Base-by-base conservation (phyloP, 116 monocot genomes). In the Cymodocea nodosa region DNA sequence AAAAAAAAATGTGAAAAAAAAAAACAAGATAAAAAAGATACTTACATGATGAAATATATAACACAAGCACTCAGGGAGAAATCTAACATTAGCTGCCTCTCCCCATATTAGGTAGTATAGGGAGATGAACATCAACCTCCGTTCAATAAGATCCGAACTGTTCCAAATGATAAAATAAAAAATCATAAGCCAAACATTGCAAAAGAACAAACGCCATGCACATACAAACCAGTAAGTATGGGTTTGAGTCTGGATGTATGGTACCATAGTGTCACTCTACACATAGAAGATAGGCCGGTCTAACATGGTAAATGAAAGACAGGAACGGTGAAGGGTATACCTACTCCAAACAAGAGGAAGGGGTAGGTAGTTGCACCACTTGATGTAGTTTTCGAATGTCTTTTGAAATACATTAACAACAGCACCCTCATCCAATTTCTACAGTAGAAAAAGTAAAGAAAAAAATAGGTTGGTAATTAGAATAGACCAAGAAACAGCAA, bases 31-130 rank as follows among this genome's bases (percentile, higher is more conserved):
- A 57, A 50, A 50, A 64, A 2, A 30, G 19, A 73, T 5, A 89
- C 90, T 83, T 83, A 95, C 95, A 73, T 87, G 79, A 82, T 95
- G 90, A 82, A 95, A 95, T 57, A 95, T 90, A 63, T 95, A 95
- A 74, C 95, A 95, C 63, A 95, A 70, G 61, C 90, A 87, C 62
- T 95, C 95, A 23, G 95, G 90, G 64, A 95, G 85, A 81, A 95
- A 95, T 67, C 95, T 77, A 66, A 87, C 50, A 66, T 95, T 95
- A 49, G 81, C 82, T 65, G 90, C 95, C 68, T 95, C 95, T 48
- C 90, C 95, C 95, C 95, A 95, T 15, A 90, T 87, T 10, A 95
- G 78, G 68, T 81, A 95, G 71, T 85, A 95, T 52, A 95, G 68
- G 65, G 85, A 87, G 44, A 87, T 39, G 70, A 77, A 90, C 65